These are phyloP conservation scores for Aspergillus quadrilineatus DNA, from an alignment of 2,329 filamentous ascomycete species.

Conservation along the genomic window DNA sequence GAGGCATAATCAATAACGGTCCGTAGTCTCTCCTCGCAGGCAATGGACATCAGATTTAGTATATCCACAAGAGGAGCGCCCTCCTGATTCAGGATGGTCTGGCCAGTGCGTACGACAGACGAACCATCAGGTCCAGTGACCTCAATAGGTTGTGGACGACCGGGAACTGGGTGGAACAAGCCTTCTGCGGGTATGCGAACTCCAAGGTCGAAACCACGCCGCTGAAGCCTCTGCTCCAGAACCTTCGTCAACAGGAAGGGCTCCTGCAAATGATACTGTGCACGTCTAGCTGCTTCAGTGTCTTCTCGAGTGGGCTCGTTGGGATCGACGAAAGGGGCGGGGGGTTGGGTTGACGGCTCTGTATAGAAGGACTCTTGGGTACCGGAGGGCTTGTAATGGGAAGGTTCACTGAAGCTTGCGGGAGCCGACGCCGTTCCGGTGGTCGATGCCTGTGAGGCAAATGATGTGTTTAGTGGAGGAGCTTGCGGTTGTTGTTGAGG, in stretches of 20 bases:
- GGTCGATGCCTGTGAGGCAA: slow-evolving; percentile 42
- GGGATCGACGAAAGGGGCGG: slow-evolving; percentile 64
- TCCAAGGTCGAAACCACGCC: slow-evolving; percentile 59
- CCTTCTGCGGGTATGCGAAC: slow-evolving; percentile 59
- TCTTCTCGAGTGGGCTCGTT: slow-evolving; percentile 63
- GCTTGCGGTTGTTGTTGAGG: slow-evolving; percentile 40
- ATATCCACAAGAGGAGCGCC: slow-evolving; percentile 74
- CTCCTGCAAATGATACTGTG: slow-evolving; percentile 69
- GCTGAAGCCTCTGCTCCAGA: slow-evolving; percentile 55
- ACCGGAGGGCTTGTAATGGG: slow-evolving; percentile 54
- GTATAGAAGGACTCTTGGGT: slow-evolving; percentile 62
- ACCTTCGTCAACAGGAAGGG: slow-evolving; percentile 68
- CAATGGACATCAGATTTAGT: slow-evolving; percentile 76
- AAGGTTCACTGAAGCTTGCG: slow-evolving; percentile 52
- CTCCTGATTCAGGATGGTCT: slow-evolving; percentile 70
- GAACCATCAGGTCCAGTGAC: slow-evolving; percentile 62
- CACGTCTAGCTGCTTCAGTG: slow-evolving; percentile 61
- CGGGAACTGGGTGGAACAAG: slow-evolving; percentile 48
- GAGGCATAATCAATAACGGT: slow-evolving; percentile 75
- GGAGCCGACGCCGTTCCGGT: slow-evolving; percentile 42
- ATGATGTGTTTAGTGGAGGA: slow-evolving; percentile 48
- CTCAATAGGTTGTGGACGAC: slow-evolving; percentile 46
- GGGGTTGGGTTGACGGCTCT: slow-evolving; percentile 61
- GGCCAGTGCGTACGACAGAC: slow-evolving; percentile 62
- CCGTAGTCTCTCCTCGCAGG: slow-evolving; percentile 75